A percentile compares a stretch with the other conserved stretches of the same genome.
Evolutionary conservation across 2,329 filamentous ascomycete genomes (phyloP).

Genomic region (Fusarium abutilonis): DNA sequence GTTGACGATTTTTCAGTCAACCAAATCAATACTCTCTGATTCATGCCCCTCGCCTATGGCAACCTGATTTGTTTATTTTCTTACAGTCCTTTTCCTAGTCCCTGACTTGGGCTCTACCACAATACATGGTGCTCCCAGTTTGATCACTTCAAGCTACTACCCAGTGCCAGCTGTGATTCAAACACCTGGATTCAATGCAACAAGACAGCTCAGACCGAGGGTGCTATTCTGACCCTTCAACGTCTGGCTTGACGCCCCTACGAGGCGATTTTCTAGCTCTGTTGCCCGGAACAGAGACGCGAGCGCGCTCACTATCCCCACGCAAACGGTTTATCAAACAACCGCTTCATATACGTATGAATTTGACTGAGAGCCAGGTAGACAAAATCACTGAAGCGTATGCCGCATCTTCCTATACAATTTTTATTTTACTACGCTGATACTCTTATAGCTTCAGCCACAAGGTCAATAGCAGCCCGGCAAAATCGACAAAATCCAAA

Average conservation of each 20-base stretch:
- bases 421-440: constrained; percentile 11
- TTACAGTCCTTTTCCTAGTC: neutral
- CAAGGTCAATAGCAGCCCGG: constrained; percentile 45
- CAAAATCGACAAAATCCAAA: constrained; percentile 29
- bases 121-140: neutral
- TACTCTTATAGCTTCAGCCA: constrained; percentile 47
- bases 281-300: constrained; percentile 39
- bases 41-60: neutral
- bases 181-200: constrained; percentile 32
- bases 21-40: neutral
- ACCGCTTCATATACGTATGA: constrained; percentile 58
- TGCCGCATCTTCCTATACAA: constrained; percentile 19
- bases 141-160: neutral
- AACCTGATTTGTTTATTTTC: neutral
- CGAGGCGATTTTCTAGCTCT: constrained; percentile 53
- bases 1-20: neutral
- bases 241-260: constrained; percentile 45
- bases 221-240: constrained; percentile 41
- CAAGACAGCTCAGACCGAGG: constrained; percentile 28
- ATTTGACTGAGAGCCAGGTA: constrained; percentile 60
- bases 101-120: neutral
- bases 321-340: constrained; percentile 49
- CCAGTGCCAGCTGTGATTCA: constrained; percentile 17
- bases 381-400: constrained; percentile 60
- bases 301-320: constrained; percentile 51